These are phyloP conservation scores for Skeletonema costatum DNA, from an alignment of 108 stramenopile species.

Conservation along the genomic window DNA sequence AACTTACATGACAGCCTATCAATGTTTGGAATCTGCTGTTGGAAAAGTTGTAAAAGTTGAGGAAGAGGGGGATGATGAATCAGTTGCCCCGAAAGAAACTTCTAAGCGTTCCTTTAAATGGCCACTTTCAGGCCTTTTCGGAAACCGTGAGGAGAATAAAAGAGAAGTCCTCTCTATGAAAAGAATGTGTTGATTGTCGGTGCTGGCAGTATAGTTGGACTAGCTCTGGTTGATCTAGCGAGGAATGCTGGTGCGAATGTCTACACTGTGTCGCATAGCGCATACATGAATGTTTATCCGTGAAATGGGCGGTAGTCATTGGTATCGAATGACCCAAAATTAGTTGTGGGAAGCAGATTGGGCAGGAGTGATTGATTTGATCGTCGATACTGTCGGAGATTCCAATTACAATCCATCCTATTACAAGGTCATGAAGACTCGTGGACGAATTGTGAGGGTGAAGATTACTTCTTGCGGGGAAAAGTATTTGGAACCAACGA, in stretches of 20 bases:
- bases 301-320: neutral
- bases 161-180: slow-evolving; percentile 25
- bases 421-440: neutral
- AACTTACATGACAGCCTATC: slow-evolving; percentile 78
- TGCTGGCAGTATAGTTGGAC: slow-evolving; percentile 54
- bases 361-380: neutral
- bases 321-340: neutral
- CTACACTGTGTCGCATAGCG: slow-evolving; percentile 23
- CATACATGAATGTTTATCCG: neutral
- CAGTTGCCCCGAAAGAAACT: too few species aligned
- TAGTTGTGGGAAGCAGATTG: neutral
- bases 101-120: too few species aligned
- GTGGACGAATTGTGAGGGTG: neutral
- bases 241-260: slow-evolving; percentile 54
- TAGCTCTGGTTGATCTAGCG: slow-evolving; percentile 66
- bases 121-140: too few species aligned
- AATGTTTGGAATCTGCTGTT: slow-evolving; percentile 20
- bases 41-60: neutral
- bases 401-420: neutral
- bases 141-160: neutral
- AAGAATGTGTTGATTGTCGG: slow-evolving; percentile 66
- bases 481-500: slow-evolving; percentile 1
- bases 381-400: neutral
- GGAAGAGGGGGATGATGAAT: too few species aligned
- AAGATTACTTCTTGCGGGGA: neutral